A percentile compares a stretch with the other conserved stretches of the same genome.
Conservation (phyloP, 116 monocot species). For the Papilionanthe hybrid region DNA sequence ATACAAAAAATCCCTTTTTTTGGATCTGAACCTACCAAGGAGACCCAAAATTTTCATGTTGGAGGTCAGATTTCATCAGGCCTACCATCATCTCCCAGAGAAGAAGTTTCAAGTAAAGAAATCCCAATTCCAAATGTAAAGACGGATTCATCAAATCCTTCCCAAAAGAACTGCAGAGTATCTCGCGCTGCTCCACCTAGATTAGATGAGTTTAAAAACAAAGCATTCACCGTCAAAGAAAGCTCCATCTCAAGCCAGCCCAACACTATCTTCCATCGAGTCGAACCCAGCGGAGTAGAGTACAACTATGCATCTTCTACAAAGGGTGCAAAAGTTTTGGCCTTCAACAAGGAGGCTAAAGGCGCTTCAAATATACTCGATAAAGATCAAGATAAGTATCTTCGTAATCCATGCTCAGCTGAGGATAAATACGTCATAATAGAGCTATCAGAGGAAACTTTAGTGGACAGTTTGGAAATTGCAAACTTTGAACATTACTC, state of each 20-base stretch:
- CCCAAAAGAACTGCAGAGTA: slow-evolving; percentile 43
- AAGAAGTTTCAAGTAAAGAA: slow-evolving; percentile 10
- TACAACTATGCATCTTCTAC: slow-evolving; percentile 72
- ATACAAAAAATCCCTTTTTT: slow-evolving; percentile 8
- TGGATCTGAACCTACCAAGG: neutral
- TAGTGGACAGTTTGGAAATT: slow-evolving; percentile 74
- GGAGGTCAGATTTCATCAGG: neutral
- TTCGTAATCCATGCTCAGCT: slow-evolving; percentile 90
- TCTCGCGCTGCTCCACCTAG: slow-evolving; percentile 58
- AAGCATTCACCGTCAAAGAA: slow-evolving; percentile 55
- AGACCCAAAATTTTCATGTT: neutral
- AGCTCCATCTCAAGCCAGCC: slow-evolving; percentile 27
- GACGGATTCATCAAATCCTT: slow-evolving; percentile 23
- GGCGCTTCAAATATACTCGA: slow-evolving; percentile 87
- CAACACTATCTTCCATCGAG: slow-evolving; percentile 45
- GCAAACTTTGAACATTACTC: slow-evolving; percentile 98
- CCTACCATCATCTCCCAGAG: neutral
- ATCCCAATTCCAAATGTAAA: slow-evolving; percentile 14
- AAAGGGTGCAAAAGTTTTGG: slow-evolving; percentile 84
- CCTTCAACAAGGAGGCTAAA: slow-evolving; percentile 95
- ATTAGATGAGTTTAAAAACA: slow-evolving; percentile 87
- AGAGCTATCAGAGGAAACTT: slow-evolving; percentile 96
- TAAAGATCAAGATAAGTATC: slow-evolving; percentile 93
- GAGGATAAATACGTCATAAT: slow-evolving; percentile 80
- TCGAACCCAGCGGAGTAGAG: slow-evolving; percentile 68